phyloP scores from a whole-genome alignment of 1,284 basidiomycete species.

The Cryptococcus deneoformans region DNA sequence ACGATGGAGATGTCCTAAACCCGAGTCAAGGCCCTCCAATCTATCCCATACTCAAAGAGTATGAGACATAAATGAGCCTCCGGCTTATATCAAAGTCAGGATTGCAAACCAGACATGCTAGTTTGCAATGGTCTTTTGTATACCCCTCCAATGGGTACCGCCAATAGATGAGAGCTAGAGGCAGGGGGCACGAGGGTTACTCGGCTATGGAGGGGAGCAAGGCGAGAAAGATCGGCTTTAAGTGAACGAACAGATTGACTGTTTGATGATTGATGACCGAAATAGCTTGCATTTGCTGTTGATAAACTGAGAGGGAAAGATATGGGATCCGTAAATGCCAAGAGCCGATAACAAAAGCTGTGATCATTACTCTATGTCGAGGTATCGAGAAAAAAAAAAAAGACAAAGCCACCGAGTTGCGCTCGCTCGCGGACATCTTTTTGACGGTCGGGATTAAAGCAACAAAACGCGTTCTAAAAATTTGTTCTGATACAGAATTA shows the following conservation, averaged over 20 bases:
- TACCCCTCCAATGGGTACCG: slow-evolving; percentile 38
- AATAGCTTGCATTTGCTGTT: background rate
- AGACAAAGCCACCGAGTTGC: background rate
- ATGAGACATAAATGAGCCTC: slow-evolving; percentile 23
- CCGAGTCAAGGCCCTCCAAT: slow-evolving; percentile 43
- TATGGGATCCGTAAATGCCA: too few species aligned
- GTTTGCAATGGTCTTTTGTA: slow-evolving; percentile 8
- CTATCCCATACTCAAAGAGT: slow-evolving; percentile 25
- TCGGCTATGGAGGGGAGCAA: slow-evolving; percentile 14
- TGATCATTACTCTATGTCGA: background rate
- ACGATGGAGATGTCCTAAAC: slow-evolving; percentile 27
- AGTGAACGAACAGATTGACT: slow-evolving; percentile 3
- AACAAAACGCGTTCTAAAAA: background rate
- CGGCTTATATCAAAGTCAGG: slow-evolving; percentile 48
- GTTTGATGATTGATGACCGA: background rate
- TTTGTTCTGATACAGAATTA: too few species aligned
- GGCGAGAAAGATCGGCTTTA: too few species aligned
- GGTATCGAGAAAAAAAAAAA: background rate
- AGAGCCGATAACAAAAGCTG: background rate
- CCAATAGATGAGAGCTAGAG: slow-evolving; percentile 18
- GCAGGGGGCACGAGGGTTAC: slow-evolving; percentile 27
- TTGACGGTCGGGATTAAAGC: background rate
- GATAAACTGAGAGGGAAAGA: background rate
- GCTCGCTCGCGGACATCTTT: background rate
- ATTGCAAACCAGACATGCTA: background rate